Conservation (phyloP, 1,284 basidiomycete genomes). For the Naganishia liquefaciens region DNA sequence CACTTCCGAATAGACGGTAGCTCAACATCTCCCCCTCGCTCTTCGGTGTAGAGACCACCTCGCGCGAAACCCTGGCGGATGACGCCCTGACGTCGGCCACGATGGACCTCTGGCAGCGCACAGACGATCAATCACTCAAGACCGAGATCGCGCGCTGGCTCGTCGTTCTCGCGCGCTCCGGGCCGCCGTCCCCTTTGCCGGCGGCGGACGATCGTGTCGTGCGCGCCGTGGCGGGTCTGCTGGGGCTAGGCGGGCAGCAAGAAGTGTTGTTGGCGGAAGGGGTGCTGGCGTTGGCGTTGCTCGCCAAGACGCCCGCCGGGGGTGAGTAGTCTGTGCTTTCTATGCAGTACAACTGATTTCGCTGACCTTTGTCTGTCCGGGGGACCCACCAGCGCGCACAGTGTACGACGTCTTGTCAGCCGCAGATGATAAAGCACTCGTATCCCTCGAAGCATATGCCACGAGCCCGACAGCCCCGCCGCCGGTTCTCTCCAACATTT, state of each 20-base stretch:
- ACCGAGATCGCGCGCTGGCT: conserved; percentile 87
- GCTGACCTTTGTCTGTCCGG: neutral
- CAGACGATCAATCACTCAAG: conserved; percentile 77
- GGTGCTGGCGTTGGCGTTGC: conserved; percentile 16
- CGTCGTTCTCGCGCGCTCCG: conserved; percentile 71
- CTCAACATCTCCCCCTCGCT: neutral
- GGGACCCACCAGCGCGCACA: neutral
- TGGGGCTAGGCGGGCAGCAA: conserved; percentile 3
- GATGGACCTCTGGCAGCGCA: conserved; percentile 71
- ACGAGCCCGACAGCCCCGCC: neutral
- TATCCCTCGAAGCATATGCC: neutral
- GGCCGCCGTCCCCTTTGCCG: too few species aligned
- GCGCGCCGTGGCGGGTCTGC: neutral
- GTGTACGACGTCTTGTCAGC: neutral
- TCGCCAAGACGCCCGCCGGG: neutral
- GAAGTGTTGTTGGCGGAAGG: conserved; percentile 16
- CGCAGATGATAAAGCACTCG: neutral
- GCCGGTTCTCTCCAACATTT: conserved; percentile 18
- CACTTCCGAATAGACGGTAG: too few species aligned
- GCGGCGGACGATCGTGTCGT: neutral
- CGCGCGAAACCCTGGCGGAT: conserved; percentile 39
- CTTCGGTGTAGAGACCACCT: conserved; percentile 63
- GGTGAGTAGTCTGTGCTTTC: conserved; percentile 13
- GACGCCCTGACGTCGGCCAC: conserved; percentile 66
- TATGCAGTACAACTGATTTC: neutral